These are phyloP conservation scores for Ascochyta pisi DNA, from an alignment of 2,329 filamentous ascomycete genomes.

Conservation along the genomic window DNA sequence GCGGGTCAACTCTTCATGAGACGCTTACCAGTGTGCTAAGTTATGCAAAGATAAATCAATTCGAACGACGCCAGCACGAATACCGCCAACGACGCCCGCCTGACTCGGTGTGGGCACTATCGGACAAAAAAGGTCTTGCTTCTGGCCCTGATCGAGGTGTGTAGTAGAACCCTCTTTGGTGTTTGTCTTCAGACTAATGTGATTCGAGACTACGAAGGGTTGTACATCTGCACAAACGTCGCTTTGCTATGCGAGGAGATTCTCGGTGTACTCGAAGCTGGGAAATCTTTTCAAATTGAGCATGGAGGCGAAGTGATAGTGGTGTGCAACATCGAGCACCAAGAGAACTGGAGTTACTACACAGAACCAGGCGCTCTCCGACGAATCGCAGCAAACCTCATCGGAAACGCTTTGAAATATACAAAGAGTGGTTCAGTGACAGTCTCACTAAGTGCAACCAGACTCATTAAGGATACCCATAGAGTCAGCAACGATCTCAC, in stretches of 20 bases:
- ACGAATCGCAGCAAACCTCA: constrained; percentile 29
- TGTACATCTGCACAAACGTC: constrained; percentile 21
- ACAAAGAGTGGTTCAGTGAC: constrained; percentile 18
- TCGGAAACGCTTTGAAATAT: constrained; percentile 34
- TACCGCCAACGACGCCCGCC: constrained; percentile 16
- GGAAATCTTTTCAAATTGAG: neutral
- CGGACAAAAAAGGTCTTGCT: constrained; percentile 6
- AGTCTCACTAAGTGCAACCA: neutral
- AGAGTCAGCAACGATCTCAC: constrained; percentile 3
- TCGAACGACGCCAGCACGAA: constrained; percentile 48
- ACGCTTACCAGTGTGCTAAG: constrained; percentile 35
- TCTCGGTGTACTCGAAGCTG: constrained; percentile 8
- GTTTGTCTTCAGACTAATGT: no score
- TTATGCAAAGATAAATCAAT: constrained; percentile 28
- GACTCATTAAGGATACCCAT: neutral
- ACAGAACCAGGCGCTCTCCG: constrained; percentile 19
- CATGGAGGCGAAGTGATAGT: neutral
- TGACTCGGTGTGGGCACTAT: constrained; percentile 16
- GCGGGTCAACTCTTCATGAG: constrained; percentile 58
- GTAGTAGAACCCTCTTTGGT: no score
- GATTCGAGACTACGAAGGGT: constrained; percentile 14
- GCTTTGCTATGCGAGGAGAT: constrained; percentile 11
- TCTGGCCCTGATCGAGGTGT: constrained; percentile 12
- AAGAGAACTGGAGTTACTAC: constrained; percentile 13
- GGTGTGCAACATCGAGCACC: constrained; percentile 3